Base-by-base conservation (phyloP, 139 green algal species). In the Chlorella sp. region DNA sequence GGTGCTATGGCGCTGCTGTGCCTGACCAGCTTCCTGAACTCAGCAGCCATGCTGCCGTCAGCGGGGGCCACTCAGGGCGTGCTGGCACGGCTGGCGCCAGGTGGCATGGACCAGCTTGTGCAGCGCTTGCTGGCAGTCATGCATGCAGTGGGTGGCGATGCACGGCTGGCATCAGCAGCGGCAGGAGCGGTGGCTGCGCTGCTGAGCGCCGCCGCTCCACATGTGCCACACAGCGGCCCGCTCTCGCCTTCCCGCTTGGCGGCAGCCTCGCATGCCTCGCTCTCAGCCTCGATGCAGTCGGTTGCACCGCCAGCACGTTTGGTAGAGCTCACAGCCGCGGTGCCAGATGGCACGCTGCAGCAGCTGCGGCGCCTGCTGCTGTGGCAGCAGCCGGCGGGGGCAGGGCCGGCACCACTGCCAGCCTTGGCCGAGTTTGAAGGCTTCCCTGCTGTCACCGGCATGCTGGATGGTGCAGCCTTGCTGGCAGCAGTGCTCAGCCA, bases 391-490 rank as follows among this genome's bases (percentile, higher is more conserved):
- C 78, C 42, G 3, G 48, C 76, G 15, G 48, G 22, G 32, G 83
- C 82, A 21, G 69, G 57, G 4, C 81, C 87, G n/a, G 64, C 82
- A 3, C 34, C 76, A 11, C 34, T 89, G 77, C 84, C 81, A 12
- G 61, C 66, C 37, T 30, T 89, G 76, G 81, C 64, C 1, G 81
- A 83, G 30, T 73, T 89, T 19, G 81, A 91, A 39, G 88, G 84
- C 64, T 91, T 91, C 61, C 84, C 85, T 36, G 37, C n/a, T 69
- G 24, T 83, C 36, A 91, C 81, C n/a, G 95, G 91, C 37, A 76
- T 93, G 81, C 76, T 95, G 36, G 96, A 97, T 69, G 96, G 96
- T 0, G 86, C 93, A 16, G 89, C 95, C 18, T 42, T 81, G 1
- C 78, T 98, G 37, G 91, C 91, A 2, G 90, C 93, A 1, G 66